Evolutionary conservation across 1,139 yeast species (phyloP).

Genomic region (Kluyveromyces sp.): DNA sequence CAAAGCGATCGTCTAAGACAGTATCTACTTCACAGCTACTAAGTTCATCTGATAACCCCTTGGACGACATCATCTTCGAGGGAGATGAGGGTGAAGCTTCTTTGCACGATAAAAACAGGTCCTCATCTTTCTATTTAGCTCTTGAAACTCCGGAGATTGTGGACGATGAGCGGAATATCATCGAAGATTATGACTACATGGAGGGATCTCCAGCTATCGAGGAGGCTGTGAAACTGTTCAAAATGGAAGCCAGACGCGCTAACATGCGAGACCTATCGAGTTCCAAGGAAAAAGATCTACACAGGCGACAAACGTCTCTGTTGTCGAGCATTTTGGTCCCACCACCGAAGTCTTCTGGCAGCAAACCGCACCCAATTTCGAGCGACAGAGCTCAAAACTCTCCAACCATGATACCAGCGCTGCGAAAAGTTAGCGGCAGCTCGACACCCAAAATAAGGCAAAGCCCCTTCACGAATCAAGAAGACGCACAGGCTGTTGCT

Average conservation of each 20-base stretch:
- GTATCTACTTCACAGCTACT: slow-evolving; percentile 7
- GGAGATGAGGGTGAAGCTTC: background rate
- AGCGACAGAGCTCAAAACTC: background rate
- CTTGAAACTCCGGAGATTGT: background rate
- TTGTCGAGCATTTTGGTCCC: slow-evolving; percentile 10
- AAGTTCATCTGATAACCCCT: background rate
- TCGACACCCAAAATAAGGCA: slow-evolving; percentile 3
- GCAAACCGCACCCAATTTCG: background rate
- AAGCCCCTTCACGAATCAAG: background rate
- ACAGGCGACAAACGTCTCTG: slow-evolving; percentile 13
- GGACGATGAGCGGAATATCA: background rate
- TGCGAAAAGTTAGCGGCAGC: slow-evolving; percentile 11
- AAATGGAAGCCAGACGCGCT: slow-evolving; percentile 13
- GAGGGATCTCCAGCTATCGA: slow-evolving; percentile 19
- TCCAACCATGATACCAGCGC: slow-evolving; percentile 10
- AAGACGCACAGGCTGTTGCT: background rate
- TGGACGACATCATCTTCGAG: slow-evolving; percentile 1
- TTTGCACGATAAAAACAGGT: background rate
- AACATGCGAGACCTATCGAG: slow-evolving; percentile 6
- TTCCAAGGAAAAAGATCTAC: slow-evolving; percentile 12
- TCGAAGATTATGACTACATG: slow-evolving; percentile 9
- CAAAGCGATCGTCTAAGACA: slow-evolving; percentile 8
- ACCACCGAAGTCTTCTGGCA: background rate
- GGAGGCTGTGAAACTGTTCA: slow-evolving; percentile 18
- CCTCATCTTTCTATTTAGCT: slow-evolving; percentile 2